phyloP scores from a whole-genome alignment of 345 rosid species.

The Bruguiera gymnorhiza region DNA sequence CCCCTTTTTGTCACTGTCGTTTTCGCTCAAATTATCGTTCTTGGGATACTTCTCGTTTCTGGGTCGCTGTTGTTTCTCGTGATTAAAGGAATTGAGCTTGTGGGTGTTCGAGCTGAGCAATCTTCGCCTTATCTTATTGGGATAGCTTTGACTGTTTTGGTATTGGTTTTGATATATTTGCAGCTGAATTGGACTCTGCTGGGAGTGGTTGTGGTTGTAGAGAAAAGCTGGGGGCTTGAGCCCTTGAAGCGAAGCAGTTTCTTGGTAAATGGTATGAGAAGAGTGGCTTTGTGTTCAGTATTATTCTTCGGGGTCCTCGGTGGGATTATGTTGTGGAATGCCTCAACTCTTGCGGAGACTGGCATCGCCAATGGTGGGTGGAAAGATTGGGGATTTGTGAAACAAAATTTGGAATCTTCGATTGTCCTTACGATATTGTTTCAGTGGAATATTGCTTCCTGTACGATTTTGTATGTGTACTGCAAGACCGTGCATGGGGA shows the following conservation, averaged over 20 bases:
- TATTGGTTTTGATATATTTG: constrained; percentile 26
- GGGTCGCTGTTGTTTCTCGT: constrained; percentile 25
- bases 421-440: constrained; percentile 26
- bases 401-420: constrained; percentile 45
- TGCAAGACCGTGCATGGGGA: constrained; percentile 70
- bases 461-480: constrained; percentile 58
- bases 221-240: constrained; percentile 59
- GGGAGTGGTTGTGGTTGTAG: constrained; percentile 54
- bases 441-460: constrained; percentile 47
- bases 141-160: constrained; percentile 12
- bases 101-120: constrained; percentile 21
- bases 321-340: constrained; percentile 31
- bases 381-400: constrained; percentile 41
- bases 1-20: constrained; percentile 45
- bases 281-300: constrained; percentile 36
- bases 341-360: constrained; percentile 5
- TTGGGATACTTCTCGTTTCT: constrained; percentile 24
- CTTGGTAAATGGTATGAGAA: constrained; percentile 48
- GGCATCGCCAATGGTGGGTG: constrained; percentile 27
- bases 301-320: constrained; percentile 25
- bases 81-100: constrained; percentile 22
- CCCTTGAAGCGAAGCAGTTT: constrained; percentile 57
- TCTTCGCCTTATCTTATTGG: constrained; percentile 35
- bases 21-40: constrained; percentile 22
- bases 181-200: constrained; percentile 51